Conservation (phyloP, 768 basidiomycete genomes). For the Lyophyllum shimeji region DNA sequence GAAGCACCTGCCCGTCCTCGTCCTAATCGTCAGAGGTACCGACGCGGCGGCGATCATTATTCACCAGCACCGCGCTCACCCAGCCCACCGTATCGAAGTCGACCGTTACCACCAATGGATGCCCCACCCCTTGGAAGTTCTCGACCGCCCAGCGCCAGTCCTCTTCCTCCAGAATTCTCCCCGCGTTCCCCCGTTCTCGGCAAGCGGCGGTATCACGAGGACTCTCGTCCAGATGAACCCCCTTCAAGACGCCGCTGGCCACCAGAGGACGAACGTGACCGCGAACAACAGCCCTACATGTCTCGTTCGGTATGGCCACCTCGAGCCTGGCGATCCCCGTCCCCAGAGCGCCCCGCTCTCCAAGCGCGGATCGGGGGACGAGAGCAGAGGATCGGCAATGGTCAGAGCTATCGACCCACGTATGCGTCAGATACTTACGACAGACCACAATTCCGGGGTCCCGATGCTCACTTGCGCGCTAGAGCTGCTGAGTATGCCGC, state of each 20-base stretch:
- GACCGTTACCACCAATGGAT: not conserved
- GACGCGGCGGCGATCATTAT: constrained; percentile 14
- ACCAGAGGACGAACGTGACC: constrained; percentile 4
- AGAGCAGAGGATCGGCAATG: constrained; percentile 6
- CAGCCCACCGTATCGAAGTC: not conserved
- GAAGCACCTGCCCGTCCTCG: not conserved
- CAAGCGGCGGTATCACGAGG: constrained; percentile 21
- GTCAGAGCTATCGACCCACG: constrained; percentile 15
- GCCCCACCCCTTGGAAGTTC: not conserved
- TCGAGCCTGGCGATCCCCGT: constrained; percentile 18
- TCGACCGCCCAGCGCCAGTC: not conserved
- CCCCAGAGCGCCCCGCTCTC: constrained; percentile 18
- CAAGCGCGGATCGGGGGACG: constrained; percentile 16
- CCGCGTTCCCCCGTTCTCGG: constrained; percentile 12
- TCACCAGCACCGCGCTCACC: constrained; percentile 10
- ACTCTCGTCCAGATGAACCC: constrained; percentile 15
- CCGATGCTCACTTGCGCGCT: not conserved
- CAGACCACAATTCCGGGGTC: constrained; percentile 3
- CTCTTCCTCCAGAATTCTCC: not conserved
- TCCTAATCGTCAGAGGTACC: not conserved
- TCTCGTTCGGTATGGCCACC: constrained; percentile 1
- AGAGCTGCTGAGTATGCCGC: not conserved
- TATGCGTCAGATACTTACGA: constrained; percentile 6
- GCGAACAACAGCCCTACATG: constrained; percentile 1
- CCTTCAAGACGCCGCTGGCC: constrained; percentile 20